Percentiles rank a stretch among this genome's conserved stretches.
Conservation (phyloP, 2,329 filamentous ascomycete species). For the Phoma sp. region DNA sequence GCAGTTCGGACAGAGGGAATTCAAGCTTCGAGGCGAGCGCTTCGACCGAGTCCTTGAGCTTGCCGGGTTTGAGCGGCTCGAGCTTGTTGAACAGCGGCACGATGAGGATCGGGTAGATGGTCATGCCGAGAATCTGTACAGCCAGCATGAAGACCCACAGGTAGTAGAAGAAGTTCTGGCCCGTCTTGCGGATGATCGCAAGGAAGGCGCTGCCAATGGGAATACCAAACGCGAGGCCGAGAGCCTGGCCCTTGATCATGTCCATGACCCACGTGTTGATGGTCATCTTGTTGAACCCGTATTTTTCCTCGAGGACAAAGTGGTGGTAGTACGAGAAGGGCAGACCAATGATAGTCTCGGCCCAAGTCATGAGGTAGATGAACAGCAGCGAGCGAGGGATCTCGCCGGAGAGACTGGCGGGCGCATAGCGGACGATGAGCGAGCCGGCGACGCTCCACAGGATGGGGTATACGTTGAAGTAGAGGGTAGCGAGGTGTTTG, state of each 20-base stretch:
- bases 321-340: conserved; percentile 90
- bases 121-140: conserved; percentile 93
- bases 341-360: conserved; percentile 80
- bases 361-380: conserved; percentile 83
- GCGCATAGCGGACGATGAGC: conserved; percentile 76
- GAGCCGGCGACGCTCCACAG: conserved; percentile 85
- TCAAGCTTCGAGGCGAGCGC: conserved; percentile 80
- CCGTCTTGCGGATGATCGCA: conserved; percentile 92
- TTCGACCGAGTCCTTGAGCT: conserved; percentile 88
- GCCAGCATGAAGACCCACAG: conserved; percentile 91
- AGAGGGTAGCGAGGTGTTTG: conserved; percentile 88
- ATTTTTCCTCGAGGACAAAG: conserved; percentile 95
- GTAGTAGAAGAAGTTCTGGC: conserved; percentile 96
- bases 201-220: conserved; percentile 93
- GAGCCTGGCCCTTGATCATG: conserved; percentile 86
- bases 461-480: conserved; percentile 88
- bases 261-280: conserved; percentile 86
- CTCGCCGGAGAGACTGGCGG: conserved; percentile 83
- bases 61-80: conserved; percentile 85
- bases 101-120: conserved; percentile 93
- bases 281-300: conserved; percentile 99
- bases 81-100: conserved; percentile 98
- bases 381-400: conserved; percentile 94
- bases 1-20: conserved; percentile 90
- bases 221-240: conserved; percentile 79